Base-by-base conservation (phyloP, 163 green algal genomes). In the Chlorella variabilis region DNA sequence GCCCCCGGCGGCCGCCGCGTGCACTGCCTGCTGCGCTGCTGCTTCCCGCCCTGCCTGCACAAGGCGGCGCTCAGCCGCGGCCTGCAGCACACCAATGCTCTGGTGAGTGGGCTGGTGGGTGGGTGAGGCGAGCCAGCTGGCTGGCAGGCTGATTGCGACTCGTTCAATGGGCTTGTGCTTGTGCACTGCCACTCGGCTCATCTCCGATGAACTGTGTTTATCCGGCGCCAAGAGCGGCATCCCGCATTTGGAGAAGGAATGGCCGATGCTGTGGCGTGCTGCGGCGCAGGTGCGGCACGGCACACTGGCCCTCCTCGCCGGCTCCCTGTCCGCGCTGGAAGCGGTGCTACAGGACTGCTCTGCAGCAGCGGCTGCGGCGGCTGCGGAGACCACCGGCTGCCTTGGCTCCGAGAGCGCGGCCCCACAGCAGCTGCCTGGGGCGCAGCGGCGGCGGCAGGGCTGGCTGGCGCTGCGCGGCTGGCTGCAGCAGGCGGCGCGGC, bases 41-140 rank as follows among this genome's bases (percentile, higher is more conserved):
- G 62, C 36, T 42, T 89, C 23, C 86, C 82, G 42, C 63, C 74
- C 31, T 62, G 36, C 45, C 49, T 90, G 42, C 63, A 68, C 17
- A 71, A 80, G 36, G 71, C 83, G 27, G 78, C 83, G 17, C 65
- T 90, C 1, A 84, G 78, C 21, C 70, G 83, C 0, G 85, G 85
- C n/a, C 21, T 88, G 65, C 85, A 89, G 82, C 85, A 89, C 73
- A 63, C 17, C n/a, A 86, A 78, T 48, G 31, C 48, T 0, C 59
- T 84, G 68, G 80, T 71, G 63, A 71, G 59, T 66, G 58, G 56
- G 23, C 23, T 6, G 61, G 4, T 25, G 6, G 61, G 13, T 54
- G 45, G 45, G 45, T 54, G 56, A 29, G 18, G 13, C 21, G 9
- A 65, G 18, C 56, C 13, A 34, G 7, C 21, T 11, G 21, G 65